Evolutionary conservation across 2,329 filamentous ascomycete genomes (phyloP).

Genomic region (Bipolaris cookei): DNA sequence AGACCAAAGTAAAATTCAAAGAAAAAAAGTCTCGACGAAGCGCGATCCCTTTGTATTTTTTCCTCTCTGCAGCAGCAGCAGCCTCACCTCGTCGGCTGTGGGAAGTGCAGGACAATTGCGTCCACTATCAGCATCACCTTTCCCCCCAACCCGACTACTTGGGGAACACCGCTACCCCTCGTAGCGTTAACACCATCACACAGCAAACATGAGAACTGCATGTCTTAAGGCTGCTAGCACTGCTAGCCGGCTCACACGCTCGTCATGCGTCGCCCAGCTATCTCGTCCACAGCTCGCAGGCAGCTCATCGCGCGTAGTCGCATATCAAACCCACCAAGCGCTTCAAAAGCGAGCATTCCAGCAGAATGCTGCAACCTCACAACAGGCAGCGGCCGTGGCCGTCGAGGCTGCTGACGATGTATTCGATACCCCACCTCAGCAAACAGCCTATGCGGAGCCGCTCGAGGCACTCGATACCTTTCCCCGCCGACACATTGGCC

Average conservation of each 20-base stretch:
- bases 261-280: constrained; percentile 27
- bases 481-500: constrained; percentile 84
- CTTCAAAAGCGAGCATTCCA: constrained; percentile 34
- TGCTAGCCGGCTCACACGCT: constrained; percentile 35
- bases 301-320: constrained; percentile 24
- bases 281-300: constrained; percentile 29
- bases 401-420: constrained; percentile 39
- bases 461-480: constrained; percentile 68
- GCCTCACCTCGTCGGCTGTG: neutral
- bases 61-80: neutral
- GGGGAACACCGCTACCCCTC: constrained; percentile 1
- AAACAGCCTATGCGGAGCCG: constrained; percentile 26
- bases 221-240: constrained; percentile 43
- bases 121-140: constrained; percentile 3
- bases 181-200: neutral
- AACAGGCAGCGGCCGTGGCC: constrained; percentile 25
- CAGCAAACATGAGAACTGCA: constrained; percentile 39
- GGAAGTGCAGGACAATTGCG: constrained; percentile 3
- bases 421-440: constrained; percentile 35
- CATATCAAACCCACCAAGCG: constrained; percentile 24
- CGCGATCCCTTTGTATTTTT: constrained; percentile 9
- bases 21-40: constrained; percentile 4
- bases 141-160: too few relatives aligned
- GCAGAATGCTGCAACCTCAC: constrained; percentile 26
- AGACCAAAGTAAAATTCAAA: neutral